These are phyloP conservation scores for Boletus speciosus DNA, from an alignment of 768 basidiomycete genomes.

Conservation along the genomic window DNA sequence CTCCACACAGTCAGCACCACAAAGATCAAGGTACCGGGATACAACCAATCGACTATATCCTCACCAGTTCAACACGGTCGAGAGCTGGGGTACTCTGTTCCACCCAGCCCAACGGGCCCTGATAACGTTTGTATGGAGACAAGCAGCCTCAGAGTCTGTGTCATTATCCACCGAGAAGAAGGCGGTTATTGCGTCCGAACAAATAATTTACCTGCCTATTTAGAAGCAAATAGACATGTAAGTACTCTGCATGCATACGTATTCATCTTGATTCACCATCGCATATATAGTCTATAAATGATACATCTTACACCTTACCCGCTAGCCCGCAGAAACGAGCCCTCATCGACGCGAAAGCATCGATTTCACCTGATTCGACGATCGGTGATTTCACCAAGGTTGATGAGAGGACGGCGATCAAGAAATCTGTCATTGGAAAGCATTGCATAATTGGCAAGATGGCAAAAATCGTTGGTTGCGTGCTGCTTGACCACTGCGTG, in stretches of 20 bases:
- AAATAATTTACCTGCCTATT: conserved; percentile 72
- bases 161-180: conserved; percentile 53
- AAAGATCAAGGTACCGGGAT: conserved; percentile 13
- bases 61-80: conserved; percentile 24
- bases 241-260: conserved; percentile 19
- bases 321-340: conserved; percentile 59
- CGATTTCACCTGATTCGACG: conserved; percentile 79
- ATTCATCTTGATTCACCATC: conserved; percentile 14
- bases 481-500: conserved; percentile 86
- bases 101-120: conserved; percentile 43
- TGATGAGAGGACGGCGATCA: conserved; percentile 76
- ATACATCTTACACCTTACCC: conserved; percentile 51
- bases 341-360: conserved; percentile 75
- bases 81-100: conserved; percentile 37
- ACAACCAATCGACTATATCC: conserved; percentile 7
- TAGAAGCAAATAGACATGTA: conserved; percentile 80
- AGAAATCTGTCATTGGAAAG: conserved; percentile 72
- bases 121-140: conserved; percentile 34
- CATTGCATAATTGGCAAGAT: conserved; percentile 84
- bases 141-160: conserved; percentile 59
- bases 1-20: conserved; percentile 28
- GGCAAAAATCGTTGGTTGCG: conserved; percentile 78
- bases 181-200: conserved; percentile 63
- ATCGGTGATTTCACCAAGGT: conserved; percentile 82
- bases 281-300: conserved; percentile 42